Evolutionary conservation across 164 flowering plant genomes (phyloP), one percentile per base, ranked within the genome.

Genomic region (Stephania japonica): DNA sequence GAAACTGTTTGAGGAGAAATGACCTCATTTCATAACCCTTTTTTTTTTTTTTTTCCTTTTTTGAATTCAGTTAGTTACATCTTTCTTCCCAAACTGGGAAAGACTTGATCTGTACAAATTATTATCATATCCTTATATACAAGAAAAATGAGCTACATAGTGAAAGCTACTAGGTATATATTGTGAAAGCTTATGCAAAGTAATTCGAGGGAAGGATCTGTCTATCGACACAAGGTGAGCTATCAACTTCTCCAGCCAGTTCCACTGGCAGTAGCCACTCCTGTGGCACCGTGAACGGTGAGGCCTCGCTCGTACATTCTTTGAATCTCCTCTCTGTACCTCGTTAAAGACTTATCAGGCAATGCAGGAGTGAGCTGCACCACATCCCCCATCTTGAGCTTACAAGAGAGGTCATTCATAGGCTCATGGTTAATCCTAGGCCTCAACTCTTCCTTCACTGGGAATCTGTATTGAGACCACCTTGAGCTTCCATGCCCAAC

Each of bases 371-470:
- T 86, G n/a, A 96, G 83, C 77, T 96, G 97, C 72, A 96, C 87
- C 24, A 93, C 90, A 78, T 91, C 99, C 41, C 98, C 99, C 99
- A 93, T 96, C 75, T 85, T 89, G 75, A 96, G 83, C 83, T 85
- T 88, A 81, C 87, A 79, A 7, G 75, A 74, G 1, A 87, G 85
- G 66, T 96, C 94, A 13, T 75, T 81, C 65, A 93, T 89, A 6
- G 91, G 87, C 70, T 83, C 75, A 53, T 84, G 86, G 83, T 96
- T 96, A 76, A 96, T 77, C 77, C 89, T 85, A 2, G 97, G 98
- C 84, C 97, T 80, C 73, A 91, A 67, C 70, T 96, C 97, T 84
- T 90, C 91, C 84, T 93, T 92, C 69, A 83, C 43, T 0, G 98
- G 88, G 68, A 87, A 86, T 64, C 92, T 83, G 70, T 88, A 88